These are phyloP conservation scores for Sporothrix euskadiensis DNA, from an alignment of 2,329 filamentous ascomycete genomes.

Conservation along the genomic window DNA sequence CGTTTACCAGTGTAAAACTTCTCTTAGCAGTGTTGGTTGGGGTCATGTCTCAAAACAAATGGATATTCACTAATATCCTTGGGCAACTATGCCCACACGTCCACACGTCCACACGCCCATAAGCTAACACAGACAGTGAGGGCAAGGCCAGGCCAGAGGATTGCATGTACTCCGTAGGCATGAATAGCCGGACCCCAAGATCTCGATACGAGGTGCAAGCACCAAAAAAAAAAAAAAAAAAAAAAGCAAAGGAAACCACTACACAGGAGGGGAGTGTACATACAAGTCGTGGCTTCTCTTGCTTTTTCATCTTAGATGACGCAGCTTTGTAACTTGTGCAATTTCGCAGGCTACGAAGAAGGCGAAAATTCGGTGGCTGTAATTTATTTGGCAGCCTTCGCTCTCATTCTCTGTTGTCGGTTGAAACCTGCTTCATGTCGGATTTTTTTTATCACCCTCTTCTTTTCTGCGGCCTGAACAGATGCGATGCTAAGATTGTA, in stretches of 20 bases:
- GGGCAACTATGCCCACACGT: neutral
- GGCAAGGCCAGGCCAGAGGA: neutral
- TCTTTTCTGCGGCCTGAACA: neutral
- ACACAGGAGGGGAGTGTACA: neutral
- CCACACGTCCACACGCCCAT: neutral
- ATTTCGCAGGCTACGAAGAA: neutral
- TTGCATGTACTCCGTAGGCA: neutral
- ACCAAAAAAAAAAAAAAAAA: neutral
- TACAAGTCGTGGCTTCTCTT: neutral
- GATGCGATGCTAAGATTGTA: neutral
- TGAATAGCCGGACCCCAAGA: neutral
- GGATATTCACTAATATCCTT: neutral
- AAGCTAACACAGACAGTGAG: neutral
- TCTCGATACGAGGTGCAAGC: neutral
- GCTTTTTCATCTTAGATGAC: neutral
- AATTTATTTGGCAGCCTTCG: conserved; percentile 8
- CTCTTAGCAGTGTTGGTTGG: neutral
- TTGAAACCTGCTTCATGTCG: neutral
- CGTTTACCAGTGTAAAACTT: neutral
- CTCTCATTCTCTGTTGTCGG: neutral
- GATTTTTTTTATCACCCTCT: neutral
- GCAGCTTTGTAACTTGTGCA: neutral
- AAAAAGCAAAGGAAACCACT: neutral
- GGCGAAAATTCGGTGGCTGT: neutral
- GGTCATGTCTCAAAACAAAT: neutral